Percentiles rank a stretch among this genome's conserved stretches.
Evolutionary conservation across 139 green algal genomes (phyloP).

Genomic region (Edaphochlamys debaryana): DNA sequence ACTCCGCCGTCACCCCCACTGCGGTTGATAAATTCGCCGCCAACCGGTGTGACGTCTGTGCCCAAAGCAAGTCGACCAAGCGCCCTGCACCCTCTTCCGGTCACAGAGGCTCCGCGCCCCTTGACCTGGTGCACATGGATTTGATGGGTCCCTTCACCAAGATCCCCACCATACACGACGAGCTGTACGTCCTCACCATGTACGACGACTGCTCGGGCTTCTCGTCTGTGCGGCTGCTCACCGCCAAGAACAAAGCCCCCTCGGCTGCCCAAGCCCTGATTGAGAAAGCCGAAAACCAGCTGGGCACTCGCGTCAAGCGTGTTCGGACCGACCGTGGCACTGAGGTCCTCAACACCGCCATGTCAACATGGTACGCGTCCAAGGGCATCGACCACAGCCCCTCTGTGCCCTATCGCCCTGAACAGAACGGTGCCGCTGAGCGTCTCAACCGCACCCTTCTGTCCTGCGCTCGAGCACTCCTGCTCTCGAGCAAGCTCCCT

Average conservation of each 20-base stretch:
- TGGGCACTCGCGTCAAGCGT: background rate
- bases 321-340: slow-evolving; percentile 38
- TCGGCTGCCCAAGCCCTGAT: background rate
- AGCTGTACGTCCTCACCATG: background rate
- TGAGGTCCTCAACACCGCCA: slow-evolving; percentile 7
- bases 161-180: background rate
- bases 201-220: background rate
- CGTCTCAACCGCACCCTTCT: slow-evolving; percentile 44
- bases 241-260: background rate
- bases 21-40: background rate
- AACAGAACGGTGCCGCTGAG: slow-evolving; percentile 48
- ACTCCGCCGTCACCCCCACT: background rate
- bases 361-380: background rate
- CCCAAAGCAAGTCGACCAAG: background rate
- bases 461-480: slow-evolving; percentile 8
- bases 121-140: background rate
- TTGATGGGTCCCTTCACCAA: background rate
- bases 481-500: background rate
- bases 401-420: slow-evolving; percentile 24
- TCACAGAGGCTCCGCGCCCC: too few relatives aligned
- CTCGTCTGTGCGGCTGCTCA: background rate
- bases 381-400: slow-evolving; percentile 28
- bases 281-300: background rate
- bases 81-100: background rate
- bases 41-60: background rate